phyloP scores from a whole-genome alignment of 495 filamentous ascomycete species.

The Tuber calosporum region DNA sequence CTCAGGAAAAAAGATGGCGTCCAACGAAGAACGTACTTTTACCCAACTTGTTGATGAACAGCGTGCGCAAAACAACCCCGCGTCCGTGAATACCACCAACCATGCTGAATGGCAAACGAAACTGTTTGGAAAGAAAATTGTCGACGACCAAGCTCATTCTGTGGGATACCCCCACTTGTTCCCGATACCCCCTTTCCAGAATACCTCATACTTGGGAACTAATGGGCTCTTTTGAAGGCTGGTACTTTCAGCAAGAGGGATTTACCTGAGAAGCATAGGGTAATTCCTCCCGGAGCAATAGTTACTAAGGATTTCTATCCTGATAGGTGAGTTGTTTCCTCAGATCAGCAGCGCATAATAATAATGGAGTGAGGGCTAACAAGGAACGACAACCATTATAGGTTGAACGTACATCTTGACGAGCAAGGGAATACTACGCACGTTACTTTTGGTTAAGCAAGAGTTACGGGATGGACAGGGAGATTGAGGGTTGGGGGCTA shows the following conservation, averaged over 20 bases:
- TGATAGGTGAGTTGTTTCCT: conserved; percentile 22
- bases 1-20: conserved; percentile 10
- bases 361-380: neutral
- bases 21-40: conserved; percentile 20
- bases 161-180: conserved; percentile 11
- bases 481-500: neutral
- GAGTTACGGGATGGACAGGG: neutral
- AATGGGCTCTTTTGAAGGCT: neutral
- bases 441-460: conserved; percentile 18
- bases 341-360: too few relatives aligned
- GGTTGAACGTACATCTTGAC: conserved; percentile 35
- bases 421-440: conserved; percentile 30
- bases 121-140: conserved; percentile 28
- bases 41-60: conserved; percentile 15
- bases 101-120: conserved; percentile 25
- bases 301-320: conserved; percentile 28
- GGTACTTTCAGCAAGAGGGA: conserved; percentile 30
- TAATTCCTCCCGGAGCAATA: conserved; percentile 18
- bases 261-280: conserved; percentile 29
- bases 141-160: conserved; percentile 10
- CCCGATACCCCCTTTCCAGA: neutral
- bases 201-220: neutral
- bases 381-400: conserved; percentile 13
- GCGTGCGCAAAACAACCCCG: conserved; percentile 14
- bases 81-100: neutral